These are phyloP conservation scores for Lentithecium fluviatile DNA, from an alignment of 495 filamentous ascomycete species.

Conservation along the genomic window DNA sequence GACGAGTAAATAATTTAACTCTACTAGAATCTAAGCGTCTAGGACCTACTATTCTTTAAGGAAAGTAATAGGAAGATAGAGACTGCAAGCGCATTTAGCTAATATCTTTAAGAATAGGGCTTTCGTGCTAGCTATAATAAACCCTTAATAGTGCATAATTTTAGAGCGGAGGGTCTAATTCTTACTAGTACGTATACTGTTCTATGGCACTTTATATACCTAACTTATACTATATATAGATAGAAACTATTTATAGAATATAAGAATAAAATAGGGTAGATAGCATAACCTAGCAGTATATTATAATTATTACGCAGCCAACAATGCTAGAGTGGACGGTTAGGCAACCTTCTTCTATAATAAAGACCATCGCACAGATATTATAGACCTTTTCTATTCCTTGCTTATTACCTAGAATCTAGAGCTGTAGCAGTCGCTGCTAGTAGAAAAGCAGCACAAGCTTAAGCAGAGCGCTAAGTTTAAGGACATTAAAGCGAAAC, in stretches of 20 bases:
- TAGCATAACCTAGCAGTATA: constrained; percentile 27
- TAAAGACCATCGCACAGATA: constrained; percentile 25
- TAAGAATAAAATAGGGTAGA: constrained; percentile 33
- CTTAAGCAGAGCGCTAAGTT: constrained; percentile 30
- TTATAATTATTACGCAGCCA: constrained; percentile 31
- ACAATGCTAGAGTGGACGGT: constrained; percentile 32
- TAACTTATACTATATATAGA: constrained; percentile 29
- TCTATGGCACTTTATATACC: constrained; percentile 11
- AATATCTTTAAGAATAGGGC: constrained; percentile 19
- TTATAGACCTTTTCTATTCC: constrained; percentile 31
- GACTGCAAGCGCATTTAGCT: constrained; percentile 10
- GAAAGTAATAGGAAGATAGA: constrained; percentile 21
- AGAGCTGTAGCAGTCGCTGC: constrained; percentile 34
- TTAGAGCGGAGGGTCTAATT: constrained; percentile 32
- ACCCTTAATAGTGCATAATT: constrained; percentile 30
- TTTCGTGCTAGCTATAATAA: constrained; percentile 18
- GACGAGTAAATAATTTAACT: constrained; percentile 28
- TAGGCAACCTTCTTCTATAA: constrained; percentile 27
- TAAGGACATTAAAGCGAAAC: constrained; percentile 27
- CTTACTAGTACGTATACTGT: constrained; percentile 30
- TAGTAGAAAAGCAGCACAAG: constrained; percentile 30
- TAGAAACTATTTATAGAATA: constrained; percentile 33
- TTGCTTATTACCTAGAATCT: constrained; percentile 33
- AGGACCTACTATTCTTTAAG: constrained; percentile 21
- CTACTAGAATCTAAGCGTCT: constrained; percentile 14